phyloP scores from a whole-genome alignment of 441 rosid genomes.

The Adansonia madagascariensis region DNA sequence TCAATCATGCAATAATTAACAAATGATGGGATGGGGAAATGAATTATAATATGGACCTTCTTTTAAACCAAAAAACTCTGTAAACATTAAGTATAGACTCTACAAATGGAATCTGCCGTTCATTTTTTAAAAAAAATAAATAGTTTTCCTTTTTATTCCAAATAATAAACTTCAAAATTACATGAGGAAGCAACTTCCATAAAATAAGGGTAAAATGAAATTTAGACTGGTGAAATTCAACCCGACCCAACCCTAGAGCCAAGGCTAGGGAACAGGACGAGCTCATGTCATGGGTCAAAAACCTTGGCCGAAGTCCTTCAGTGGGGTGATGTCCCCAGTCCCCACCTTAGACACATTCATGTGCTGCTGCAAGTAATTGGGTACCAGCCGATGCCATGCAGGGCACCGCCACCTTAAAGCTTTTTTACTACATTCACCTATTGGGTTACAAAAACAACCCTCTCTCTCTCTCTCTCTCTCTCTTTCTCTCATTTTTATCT shows the following conservation, averaged over 20 bases:
- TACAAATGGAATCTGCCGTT: too few species aligned
- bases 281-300: background rate
- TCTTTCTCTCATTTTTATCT: too few species aligned
- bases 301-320: constrained; percentile 2
- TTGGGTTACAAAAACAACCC: background rate
- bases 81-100: too few species aligned
- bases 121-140: too few species aligned
- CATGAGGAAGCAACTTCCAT: too few species aligned
- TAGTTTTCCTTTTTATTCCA: background rate
- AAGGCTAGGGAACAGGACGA: background rate
- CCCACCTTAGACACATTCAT: background rate
- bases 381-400: background rate
- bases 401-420: background rate
- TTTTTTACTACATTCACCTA: background rate
- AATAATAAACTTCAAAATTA: background rate
- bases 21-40: background rate
- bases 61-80: too few species aligned
- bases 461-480: too few species aligned
- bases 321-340: background rate
- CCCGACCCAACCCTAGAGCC: background rate
- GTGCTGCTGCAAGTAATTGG: background rate
- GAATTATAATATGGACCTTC: background rate
- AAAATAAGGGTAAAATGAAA: background rate
- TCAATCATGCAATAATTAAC: background rate
- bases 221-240: background rate